These are phyloP conservation scores for Hygrophorus pudorinus DNA, from an alignment of 768 basidiomycete species.

Conservation along the genomic window DNA sequence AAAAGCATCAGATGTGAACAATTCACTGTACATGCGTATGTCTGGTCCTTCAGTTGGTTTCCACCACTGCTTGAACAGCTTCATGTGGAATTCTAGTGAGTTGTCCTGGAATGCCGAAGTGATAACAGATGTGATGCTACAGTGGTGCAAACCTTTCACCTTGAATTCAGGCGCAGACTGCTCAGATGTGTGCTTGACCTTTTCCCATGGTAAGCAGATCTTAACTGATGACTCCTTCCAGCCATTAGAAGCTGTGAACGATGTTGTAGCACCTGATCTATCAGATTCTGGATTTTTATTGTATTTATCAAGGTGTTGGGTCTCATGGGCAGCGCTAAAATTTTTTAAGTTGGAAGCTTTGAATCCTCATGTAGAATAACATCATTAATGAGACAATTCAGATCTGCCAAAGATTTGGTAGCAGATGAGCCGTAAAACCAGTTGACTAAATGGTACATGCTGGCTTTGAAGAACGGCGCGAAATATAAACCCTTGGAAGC, in stretches of 20 bases:
- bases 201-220: slow-evolving; percentile 17
- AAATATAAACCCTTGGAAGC: slow-evolving; percentile 3
- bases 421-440: slow-evolving; percentile 22
- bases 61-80: slow-evolving; percentile 12
- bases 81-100: slow-evolving; percentile 9
- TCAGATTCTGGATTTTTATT: slow-evolving; percentile 1
- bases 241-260: slow-evolving; percentile 9
- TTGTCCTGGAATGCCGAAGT: slow-evolving; percentile 4
- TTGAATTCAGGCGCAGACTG: slow-evolving; percentile 10
- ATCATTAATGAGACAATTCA: slow-evolving; percentile 17
- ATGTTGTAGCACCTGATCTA: neutral
- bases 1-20: slow-evolving; percentile 13
- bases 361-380: slow-evolving; percentile 17
- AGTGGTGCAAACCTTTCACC: slow-evolving; percentile 15
- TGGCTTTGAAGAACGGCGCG: slow-evolving; percentile 16
- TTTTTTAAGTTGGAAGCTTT: slow-evolving; percentile 7
- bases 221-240: slow-evolving; percentile 16
- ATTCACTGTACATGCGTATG: slow-evolving; percentile 10
- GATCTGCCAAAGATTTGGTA: slow-evolving; percentile 18
- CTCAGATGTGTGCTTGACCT: slow-evolving; percentile 11
- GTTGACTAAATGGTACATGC: slow-evolving; percentile 16
- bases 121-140: slow-evolving; percentile 13
- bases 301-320: slow-evolving; percentile 7
- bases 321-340: slow-evolving; percentile 14
- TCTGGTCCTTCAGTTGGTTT: neutral